Evolutionary conservation across 2,329 filamentous ascomycete species (phyloP), one percentile per base, ranked within the genome.

Genomic region (Cercospora sp.): DNA sequence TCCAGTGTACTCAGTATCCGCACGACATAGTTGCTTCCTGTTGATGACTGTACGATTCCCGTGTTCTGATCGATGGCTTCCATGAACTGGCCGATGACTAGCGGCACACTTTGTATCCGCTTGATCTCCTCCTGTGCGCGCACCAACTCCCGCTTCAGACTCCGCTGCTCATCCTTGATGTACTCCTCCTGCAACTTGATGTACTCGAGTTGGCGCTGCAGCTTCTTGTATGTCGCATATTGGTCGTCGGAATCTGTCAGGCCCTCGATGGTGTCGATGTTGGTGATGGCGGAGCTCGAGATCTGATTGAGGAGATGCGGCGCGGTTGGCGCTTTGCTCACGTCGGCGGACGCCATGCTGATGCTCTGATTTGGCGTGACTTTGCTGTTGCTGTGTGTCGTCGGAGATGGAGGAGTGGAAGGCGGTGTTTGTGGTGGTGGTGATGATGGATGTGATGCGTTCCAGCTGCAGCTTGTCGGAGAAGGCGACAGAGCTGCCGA

Each of bases 21-120:
- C 75, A 99, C 95, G 77, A 98, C 95, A 80, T 99, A 99, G 86
- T 99, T 99, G 65, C 94, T 97, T 65, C 95, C 95, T 36, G 95
- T 99, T 72, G 93, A 97, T 60, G 94, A 98, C 81, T 99, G 95
- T 70, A 99, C 95, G 74, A 99, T 99, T 67, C 95, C 95, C 72
- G 95, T 99, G 82, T 97, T 99, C 83, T 99, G 95, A 81, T 99
- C 95, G 79, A 99, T 99, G 65, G 95, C 95, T 83, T 99, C 95
- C 95, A 99, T 99, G 79, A 99, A 99, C 82, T 99, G 95, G 69
- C 95, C 95, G 79, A 99, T 99, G 71, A 99, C 95, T 70, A 99
- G 84, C 30, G 95, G 95, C 64, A 99, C 95, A 80, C 93, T 97
- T 84, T 99, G 95, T 80, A 99, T 99, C 73, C 95, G 90, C 86